These are phyloP conservation scores for Gossypioides kirkii DNA, from an alignment of 345 rosid genomes.

Conservation along the genomic window DNA sequence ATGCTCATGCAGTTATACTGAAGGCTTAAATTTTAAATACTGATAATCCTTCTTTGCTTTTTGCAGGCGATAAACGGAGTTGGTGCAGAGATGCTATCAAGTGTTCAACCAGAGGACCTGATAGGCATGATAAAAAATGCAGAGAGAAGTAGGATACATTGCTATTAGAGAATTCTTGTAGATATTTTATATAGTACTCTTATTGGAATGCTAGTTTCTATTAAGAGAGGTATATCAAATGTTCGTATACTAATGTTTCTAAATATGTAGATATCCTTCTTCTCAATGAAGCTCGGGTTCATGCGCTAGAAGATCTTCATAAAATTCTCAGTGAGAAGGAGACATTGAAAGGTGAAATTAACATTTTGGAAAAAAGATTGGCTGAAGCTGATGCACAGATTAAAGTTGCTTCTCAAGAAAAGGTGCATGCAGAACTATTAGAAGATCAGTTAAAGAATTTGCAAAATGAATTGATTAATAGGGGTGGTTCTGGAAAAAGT, in stretches of 20 bases:
- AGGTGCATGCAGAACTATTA: slow-evolving; percentile 55
- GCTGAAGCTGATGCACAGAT: slow-evolving; percentile 85
- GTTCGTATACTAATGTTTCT: slow-evolving; percentile 2
- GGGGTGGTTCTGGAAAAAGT: slow-evolving; percentile 27
- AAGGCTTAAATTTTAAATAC: background rate
- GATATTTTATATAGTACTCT: slow-evolving; percentile 4
- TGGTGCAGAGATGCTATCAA: slow-evolving; percentile 41
- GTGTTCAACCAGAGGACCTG: slow-evolving; percentile 58
- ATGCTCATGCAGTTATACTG: background rate
- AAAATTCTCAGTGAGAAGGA: slow-evolving; percentile 70
- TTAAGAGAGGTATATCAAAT: background rate
- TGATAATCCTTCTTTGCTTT: slow-evolving; percentile 7
- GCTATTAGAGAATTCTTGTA: slow-evolving; percentile 4
- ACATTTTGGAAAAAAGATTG: slow-evolving; percentile 57
- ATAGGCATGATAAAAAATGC: slow-evolving; percentile 75
- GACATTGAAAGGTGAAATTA: slow-evolving; percentile 68
- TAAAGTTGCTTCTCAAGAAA: slow-evolving; percentile 69
- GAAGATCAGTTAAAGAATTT: slow-evolving; percentile 72
- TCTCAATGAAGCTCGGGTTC: slow-evolving; percentile 77
- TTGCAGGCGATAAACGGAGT: slow-evolving; percentile 45
- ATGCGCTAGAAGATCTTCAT: slow-evolving; percentile 70
- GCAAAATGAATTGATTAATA: slow-evolving; percentile 42
- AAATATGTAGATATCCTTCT: slow-evolving; percentile 60
- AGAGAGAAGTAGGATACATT: slow-evolving; percentile 59
- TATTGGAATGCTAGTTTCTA: background rate